A percentile compares a stretch with the other conserved stretches of the same genome.
Conservation (phyloP, 768 basidiomycete genomes). For the Paxillus rubicundulus region DNA sequence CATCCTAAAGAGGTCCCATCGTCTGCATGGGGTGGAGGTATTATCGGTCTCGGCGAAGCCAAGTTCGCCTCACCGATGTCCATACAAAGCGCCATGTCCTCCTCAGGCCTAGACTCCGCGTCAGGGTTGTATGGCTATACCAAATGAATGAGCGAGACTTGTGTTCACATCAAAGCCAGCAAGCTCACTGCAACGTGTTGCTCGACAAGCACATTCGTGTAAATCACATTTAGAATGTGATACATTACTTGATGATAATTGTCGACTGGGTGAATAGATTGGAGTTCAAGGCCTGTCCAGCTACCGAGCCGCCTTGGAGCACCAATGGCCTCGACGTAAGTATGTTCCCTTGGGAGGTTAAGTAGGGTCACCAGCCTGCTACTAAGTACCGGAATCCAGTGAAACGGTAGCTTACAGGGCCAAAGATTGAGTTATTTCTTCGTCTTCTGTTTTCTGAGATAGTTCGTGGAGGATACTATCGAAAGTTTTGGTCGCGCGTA, state of each 20-base stretch:
- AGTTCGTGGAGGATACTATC: background rate
- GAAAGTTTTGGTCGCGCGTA: conserved; percentile 9
- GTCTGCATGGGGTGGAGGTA: background rate
- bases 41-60: background rate
- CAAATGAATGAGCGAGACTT: background rate
- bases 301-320: background rate
- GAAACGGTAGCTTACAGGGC: conserved; percentile 16
- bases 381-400: background rate
- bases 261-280: conserved; percentile 10
- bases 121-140: conserved; percentile 6
- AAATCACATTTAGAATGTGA: conserved; percentile 25
- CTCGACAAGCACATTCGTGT: conserved; percentile 6
- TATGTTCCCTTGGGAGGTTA: conserved; percentile 14
- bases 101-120: background rate
- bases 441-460: conserved; percentile 3
- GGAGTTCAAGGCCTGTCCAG: conserved; percentile 10
- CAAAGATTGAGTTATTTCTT: conserved; percentile 4
- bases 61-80: background rate
- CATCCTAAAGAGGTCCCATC: background rate
- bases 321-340: conserved; percentile 17
- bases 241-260: conserved; percentile 27
- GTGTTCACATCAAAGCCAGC: background rate
- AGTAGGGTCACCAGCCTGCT: background rate
- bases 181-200: conserved; percentile 9
- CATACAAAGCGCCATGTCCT: background rate